Evolutionary conservation across 371 early-diverging fungal species (phyloP), one percentile per base, ranked within the genome.

Genomic region (Gilbertella persicaria): DNA sequence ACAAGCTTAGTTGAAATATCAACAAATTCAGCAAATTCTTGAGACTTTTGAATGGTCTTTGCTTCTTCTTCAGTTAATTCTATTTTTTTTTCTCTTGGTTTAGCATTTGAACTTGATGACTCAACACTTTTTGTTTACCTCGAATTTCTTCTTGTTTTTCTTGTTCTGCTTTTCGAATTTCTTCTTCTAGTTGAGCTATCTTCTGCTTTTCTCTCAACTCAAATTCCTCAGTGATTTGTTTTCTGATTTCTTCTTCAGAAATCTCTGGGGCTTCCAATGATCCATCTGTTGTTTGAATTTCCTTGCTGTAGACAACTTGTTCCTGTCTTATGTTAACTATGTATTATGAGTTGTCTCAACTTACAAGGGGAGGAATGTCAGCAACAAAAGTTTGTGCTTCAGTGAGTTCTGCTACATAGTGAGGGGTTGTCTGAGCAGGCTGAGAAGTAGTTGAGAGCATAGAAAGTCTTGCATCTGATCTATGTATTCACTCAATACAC

Each of bases 301-400:
- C 94, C 68, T 95, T 95, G 69, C 83, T 89, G 73, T 96, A 96
- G 17, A 84, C 82, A n/a, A 95, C 91, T 43, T 79, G 79, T 75
- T 94, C 94, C 89, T 90, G 54, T 10, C 4, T 35, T 37, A 24
- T 14, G 23, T 8, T 2, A 13, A 30, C 23, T n/a, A 24, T 43
- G 8, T 16, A 24, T 30, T 13, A 37, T 12, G 25, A 35, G 19
- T 24, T 10, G 3, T 40, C 30, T 38, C n/a, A 20, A 33, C 52
- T 46, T 68, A 89, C 90, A 76, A 85, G 79, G 4, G 95, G 91
- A 37, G 93, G 87, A 56, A 93, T 79, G 66, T 96, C 95, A 53
- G 90, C 80, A 38, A 92, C 64, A 29, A 89, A 74, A 17, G 85
- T 78, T 45, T 91, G 86, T 6, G 75, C 71, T 19, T 86, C 79